Evolutionary conservation across 768 basidiomycete species (phyloP).

Genomic region (Rhodotorula babjevae): DNA sequence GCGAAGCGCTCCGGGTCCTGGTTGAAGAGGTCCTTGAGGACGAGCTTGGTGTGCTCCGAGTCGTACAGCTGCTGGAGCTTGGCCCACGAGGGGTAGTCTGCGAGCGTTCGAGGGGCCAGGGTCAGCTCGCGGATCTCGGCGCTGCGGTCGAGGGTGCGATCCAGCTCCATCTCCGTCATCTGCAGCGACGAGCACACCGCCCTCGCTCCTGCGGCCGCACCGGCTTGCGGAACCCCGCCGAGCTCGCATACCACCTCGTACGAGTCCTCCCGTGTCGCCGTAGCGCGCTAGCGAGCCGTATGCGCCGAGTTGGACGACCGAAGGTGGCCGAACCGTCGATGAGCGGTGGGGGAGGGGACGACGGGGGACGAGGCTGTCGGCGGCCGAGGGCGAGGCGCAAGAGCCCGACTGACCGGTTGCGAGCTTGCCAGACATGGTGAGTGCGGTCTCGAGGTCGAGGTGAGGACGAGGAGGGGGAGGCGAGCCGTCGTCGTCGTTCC

Average conservation of each 20-base stretch:
- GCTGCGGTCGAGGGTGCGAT: too few species aligned
- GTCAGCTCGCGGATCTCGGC: not conserved
- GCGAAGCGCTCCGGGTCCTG: conserved; percentile 79
- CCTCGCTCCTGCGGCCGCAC: too few species aligned
- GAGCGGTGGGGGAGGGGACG: too few species aligned
- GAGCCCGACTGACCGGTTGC: conserved; percentile 17
- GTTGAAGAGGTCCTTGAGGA: conserved; percentile 88
- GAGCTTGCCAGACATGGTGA: conserved; percentile 32
- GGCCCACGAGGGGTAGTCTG: conserved; percentile 86
- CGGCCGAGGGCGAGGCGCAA: not conserved
- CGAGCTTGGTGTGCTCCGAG: conserved; percentile 63
- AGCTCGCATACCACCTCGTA: too few species aligned
- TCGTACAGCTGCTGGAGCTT: conserved; percentile 81
- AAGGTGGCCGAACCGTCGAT: conserved; percentile 5
- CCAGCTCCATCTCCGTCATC: not conserved
- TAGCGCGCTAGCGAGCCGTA: too few species aligned
- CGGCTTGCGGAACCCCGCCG: too few species aligned
- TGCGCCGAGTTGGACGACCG: not conserved
- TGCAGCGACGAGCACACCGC: not conserved
- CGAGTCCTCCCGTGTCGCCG: too few species aligned
- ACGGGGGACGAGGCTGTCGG: not conserved
- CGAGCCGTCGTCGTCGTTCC: too few species aligned
- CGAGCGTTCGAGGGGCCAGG: accelerated
- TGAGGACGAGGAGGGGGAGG: not conserved
- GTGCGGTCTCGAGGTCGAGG: not conserved